Conservation (phyloP, 345 rosid species). For the Acer yangbiense region DNA sequence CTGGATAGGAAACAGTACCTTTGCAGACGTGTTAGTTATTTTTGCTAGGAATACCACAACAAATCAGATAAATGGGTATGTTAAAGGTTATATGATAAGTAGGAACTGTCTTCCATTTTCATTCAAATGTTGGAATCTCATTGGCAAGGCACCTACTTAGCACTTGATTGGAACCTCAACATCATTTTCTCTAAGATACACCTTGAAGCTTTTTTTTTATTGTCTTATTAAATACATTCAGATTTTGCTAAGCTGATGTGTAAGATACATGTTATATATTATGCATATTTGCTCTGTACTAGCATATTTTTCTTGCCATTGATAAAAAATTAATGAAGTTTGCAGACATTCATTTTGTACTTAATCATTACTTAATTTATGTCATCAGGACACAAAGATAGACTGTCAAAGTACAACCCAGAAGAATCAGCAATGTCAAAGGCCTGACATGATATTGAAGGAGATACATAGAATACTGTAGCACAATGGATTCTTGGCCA, state of each 20-base stretch:
- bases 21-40: constrained; percentile 81
- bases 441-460: not conserved
- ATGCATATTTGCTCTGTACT: not conserved
- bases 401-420: not conserved
- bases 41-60: constrained; percentile 83
- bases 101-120: not conserved
- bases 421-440: not conserved
- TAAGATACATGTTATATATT: not conserved
- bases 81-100: not conserved
- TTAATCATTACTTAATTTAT: too few relatives aligned
- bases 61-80: constrained; percentile 91
- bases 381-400: too few relatives aligned
- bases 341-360: not conserved
- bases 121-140: not conserved
- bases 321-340: not conserved
- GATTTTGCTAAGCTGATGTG: not conserved
- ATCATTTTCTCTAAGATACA: not conserved
- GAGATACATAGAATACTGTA: not conserved
- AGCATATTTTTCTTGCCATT: not conserved
- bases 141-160: not conserved
- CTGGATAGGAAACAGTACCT: constrained; percentile 98
- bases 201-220: too few relatives aligned
- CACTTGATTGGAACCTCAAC: not conserved
- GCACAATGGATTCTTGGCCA: not conserved
- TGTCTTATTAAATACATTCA: not conserved